Evolutionary conservation across 116 monocot genomes (phyloP), one percentile per base, ranked within the genome.

Genomic region (Posidonia oceanica): DNA sequence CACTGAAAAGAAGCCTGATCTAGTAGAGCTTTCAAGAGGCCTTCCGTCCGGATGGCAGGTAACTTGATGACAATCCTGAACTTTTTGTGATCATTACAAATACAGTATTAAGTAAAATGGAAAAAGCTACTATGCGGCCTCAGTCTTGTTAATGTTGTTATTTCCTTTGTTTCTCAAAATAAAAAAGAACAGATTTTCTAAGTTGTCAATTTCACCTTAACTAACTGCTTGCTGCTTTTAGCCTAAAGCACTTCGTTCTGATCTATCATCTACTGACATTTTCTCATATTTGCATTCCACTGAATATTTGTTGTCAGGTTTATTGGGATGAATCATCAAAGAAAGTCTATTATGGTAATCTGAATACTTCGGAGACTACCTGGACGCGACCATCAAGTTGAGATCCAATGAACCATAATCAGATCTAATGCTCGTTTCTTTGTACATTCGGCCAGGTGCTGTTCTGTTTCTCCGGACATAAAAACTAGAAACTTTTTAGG

Each of bases 1-100:
- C 37, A 76, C 59, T 16, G 79, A 83, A 44, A 79, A 82, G 60
- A 76, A 83, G 64, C 92, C 87, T 64, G 79, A 92, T 77, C 72
- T 97, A 14, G 69, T 53, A 18, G 81, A 89, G 75, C 79, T 97
- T 40, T 83, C 87, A 0, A 89, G 79, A 74, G 83, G 78, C 78
- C 92, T 97, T 74, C 92, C 97, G 69, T 72, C 87, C 15, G 92
- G 85, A 64, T 97, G 97, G 97, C 87, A 97, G 89, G 97, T 92
- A 71, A 67, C 62, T 36, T 60, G 8, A 39, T 10, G 7, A 48
- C 48, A 2, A 12, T 48, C 7, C 48, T 48, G 29, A 29, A 0
- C 29, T 29, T 29, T 29, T 29, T 29, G 29, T 29, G 29, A 29
- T 29, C 29, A 29, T 29, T 29, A 29, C 1, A 1, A 29, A 0